These are phyloP conservation scores for Ministeria vibrans DNA, from an alignment of 78 protist genomes.

Conservation along the genomic window DNA sequence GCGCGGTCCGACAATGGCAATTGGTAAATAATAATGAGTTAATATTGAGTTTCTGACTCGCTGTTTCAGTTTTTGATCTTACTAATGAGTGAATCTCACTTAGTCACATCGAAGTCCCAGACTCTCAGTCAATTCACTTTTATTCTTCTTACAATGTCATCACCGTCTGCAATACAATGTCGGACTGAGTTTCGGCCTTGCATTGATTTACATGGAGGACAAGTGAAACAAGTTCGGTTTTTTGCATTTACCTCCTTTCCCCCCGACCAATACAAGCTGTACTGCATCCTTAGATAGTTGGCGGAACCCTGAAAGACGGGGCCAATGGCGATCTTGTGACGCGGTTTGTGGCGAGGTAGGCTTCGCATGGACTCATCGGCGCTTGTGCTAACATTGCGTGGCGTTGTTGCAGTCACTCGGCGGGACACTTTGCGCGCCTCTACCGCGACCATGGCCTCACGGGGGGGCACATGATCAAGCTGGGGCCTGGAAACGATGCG, in stretches of 20 bases:
- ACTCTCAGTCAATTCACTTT: no score
- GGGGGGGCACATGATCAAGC: conserved; percentile 46
- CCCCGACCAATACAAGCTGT: neutral
- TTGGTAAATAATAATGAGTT: no score
- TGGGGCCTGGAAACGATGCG: conserved; percentile 38
- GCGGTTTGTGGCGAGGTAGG: neutral
- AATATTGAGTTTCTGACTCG: no score
- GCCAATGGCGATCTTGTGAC: neutral
- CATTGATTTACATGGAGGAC: conserved; percentile 38
- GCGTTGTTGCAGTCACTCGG: neutral
- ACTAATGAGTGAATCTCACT: no score
- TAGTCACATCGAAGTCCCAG: no score
- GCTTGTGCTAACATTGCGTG: neutral
- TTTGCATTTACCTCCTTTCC: no score
- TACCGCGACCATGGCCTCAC: conserved; percentile 1
- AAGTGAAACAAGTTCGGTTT: conserved; percentile 18
- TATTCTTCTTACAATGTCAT: no score
- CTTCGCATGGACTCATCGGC: neutral
- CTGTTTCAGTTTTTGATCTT: no score
- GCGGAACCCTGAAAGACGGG: neutral
- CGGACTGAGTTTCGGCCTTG: conserved; percentile 37
- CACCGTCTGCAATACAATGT: no score
- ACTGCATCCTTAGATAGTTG: neutral
- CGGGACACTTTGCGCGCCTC: neutral
- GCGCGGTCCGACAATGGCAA: no score